phyloP scores from a whole-genome alignment of 805 yeast genomes.

The Lipomyces sp. region DNA sequence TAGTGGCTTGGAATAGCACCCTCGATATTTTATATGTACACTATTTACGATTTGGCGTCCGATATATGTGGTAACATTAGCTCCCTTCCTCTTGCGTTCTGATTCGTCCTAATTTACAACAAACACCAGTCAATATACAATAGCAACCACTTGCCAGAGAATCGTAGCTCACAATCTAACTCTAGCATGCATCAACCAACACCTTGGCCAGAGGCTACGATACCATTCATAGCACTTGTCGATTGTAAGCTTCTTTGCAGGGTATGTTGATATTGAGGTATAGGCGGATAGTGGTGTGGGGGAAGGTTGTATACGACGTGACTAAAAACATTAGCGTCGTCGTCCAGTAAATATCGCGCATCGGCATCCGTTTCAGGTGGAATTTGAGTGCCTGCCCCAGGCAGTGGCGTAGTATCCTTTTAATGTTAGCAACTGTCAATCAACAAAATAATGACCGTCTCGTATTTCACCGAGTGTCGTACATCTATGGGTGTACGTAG shows the following conservation, averaged over 20 bases:
- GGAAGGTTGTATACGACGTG: slow-evolving; percentile 42
- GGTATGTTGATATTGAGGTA: background rate
- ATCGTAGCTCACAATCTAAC: background rate
- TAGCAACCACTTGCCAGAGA: background rate
- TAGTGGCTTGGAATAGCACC: background rate
- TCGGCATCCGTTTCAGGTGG: slow-evolving; percentile 46
- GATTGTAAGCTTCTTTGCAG: background rate
- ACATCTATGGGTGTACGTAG: slow-evolving; percentile 35
- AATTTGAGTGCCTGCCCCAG: slow-evolving; percentile 40
- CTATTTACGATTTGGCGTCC: background rate
- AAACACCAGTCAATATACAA: background rate
- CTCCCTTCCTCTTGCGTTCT: background rate
- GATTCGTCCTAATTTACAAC: too few species aligned
- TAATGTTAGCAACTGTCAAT: slow-evolving; percentile 30
- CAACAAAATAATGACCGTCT: slow-evolving; percentile 46
- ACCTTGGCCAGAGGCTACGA: background rate
- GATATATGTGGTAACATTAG: background rate
- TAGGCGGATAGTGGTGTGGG: background rate
- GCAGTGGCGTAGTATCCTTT: slow-evolving; percentile 39
- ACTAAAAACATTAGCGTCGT: slow-evolving; percentile 47
- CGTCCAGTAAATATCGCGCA: slow-evolving; percentile 43
- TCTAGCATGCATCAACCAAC: background rate
- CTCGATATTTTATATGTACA: background rate
- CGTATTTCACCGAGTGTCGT: slow-evolving; percentile 42
- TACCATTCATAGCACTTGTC: background rate